Conservation (phyloP, 2,329 filamentous ascomycete species). For the Colletotrichum sp. region DNA sequence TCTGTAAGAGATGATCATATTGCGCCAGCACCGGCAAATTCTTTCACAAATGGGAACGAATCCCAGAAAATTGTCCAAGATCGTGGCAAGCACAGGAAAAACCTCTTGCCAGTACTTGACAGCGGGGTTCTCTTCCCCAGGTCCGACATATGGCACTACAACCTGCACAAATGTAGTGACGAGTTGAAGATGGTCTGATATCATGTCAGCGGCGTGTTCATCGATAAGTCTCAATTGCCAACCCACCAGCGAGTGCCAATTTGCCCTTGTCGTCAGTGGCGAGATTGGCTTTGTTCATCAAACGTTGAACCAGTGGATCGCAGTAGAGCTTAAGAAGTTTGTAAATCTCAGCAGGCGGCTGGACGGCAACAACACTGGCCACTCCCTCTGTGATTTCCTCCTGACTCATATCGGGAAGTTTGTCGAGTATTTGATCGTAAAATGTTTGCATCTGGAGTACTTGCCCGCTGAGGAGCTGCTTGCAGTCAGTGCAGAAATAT, state of each 20-base stretch:
- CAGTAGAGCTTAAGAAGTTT: slow-evolving; percentile 89
- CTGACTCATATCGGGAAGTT: slow-evolving; percentile 83
- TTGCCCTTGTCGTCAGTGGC: slow-evolving; percentile 85
- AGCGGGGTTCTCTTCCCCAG: slow-evolving; percentile 80
- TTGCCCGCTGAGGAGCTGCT: slow-evolving; percentile 81
- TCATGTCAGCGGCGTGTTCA: slow-evolving; percentile 21
- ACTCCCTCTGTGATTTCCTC: slow-evolving; percentile 97
- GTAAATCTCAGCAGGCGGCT: slow-evolving; percentile 81
- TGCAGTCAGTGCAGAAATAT: slow-evolving; percentile 96
- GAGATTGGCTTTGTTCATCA: slow-evolving; percentile 86
- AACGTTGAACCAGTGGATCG: slow-evolving; percentile 82
- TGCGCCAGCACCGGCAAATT: slow-evolving; percentile 93
- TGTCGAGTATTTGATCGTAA: slow-evolving; percentile 88
- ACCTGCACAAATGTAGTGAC: slow-evolving; percentile 88
- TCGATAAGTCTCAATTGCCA: neutral
- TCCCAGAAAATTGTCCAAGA: slow-evolving; percentile 84
- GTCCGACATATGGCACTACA: slow-evolving; percentile 75
- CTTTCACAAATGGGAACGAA: slow-evolving; percentile 92
- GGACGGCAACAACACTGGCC: slow-evolving; percentile 86
- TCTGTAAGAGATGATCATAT: slow-evolving; percentile 96
- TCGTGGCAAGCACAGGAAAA: slow-evolving; percentile 83
- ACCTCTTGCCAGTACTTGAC: slow-evolving; percentile 97
- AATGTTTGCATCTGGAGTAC: slow-evolving; percentile 89
- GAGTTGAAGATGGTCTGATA: slow-evolving; percentile 82
- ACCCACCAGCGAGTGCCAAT: slow-evolving; percentile 80